These are phyloP conservation scores for Astragalus membranaceus DNA, from an alignment of 306 rosid genomes.

Conservation along the genomic window DNA sequence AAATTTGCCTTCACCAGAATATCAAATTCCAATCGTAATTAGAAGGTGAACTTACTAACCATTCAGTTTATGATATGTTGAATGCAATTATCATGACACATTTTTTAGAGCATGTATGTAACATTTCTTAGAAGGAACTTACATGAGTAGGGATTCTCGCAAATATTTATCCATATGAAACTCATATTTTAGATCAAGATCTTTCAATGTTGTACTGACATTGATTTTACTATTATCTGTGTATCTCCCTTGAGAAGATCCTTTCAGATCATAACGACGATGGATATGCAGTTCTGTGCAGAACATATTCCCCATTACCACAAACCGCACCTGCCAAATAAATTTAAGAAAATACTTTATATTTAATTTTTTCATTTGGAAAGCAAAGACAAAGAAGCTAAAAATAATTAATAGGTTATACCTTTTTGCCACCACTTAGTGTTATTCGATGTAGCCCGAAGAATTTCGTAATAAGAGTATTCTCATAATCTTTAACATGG, in stretches of 20 bases:
- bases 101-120: no score
- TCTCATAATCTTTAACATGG: conserved; percentile 64
- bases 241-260: conserved; percentile 78
- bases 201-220: conserved; percentile 69
- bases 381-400: conserved; percentile 9
- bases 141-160: conserved; percentile 66
- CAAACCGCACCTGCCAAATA: conserved; percentile 71
- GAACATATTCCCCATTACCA: conserved; percentile 95
- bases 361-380: not conserved
- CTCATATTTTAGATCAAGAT: conserved; percentile 64
- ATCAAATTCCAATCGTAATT: not conserved
- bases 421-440: conserved; percentile 65
- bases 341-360: conserved; percentile 14
- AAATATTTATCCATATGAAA: conserved; percentile 84
- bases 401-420: conserved; percentile 22
- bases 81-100: not conserved
- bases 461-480: conserved; percentile 81
- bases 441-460: conserved; percentile 84
- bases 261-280: conserved; percentile 80
- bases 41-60: not conserved
- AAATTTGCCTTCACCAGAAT: conserved; percentile 57
- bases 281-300: conserved; percentile 78
- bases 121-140: conserved; percentile 25
- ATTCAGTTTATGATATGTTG: not conserved
- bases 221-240: conserved; percentile 48